Conservation (phyloP, 2,329 filamentous ascomycete species). For the Coniochaeta sp. region DNA sequence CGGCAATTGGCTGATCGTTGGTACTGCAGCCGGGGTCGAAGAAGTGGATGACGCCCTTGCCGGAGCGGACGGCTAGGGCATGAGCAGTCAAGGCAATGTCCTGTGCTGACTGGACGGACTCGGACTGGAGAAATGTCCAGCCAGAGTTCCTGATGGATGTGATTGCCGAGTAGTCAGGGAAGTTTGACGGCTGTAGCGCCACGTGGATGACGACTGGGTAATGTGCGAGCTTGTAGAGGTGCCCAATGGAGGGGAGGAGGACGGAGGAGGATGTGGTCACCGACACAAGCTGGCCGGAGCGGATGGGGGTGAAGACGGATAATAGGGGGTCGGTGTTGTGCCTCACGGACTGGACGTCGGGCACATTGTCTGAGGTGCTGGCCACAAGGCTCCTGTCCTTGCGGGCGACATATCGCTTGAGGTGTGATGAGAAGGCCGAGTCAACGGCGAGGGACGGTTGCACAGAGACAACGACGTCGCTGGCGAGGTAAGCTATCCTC, state of each 20-base stretch:
- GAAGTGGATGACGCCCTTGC: conserved; percentile 98
- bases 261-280: conserved; percentile 83
- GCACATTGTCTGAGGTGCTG: conserved; percentile 48
- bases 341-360: conserved; percentile 75
- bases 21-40: conserved; percentile 73
- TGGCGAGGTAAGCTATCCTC: conserved; percentile 89
- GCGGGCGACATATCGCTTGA: conserved; percentile 64
- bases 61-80: conserved; percentile 82
- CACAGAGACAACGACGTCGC: conserved; percentile 90
- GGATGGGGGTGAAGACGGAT: conserved; percentile 79
- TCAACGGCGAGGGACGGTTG: conserved; percentile 77
- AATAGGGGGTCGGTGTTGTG: conserved; percentile 92
- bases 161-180: conserved; percentile 91
- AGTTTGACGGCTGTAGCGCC: conserved; percentile 68
- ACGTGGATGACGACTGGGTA: conserved; percentile 93
- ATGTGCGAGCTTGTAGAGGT: conserved; percentile 92
- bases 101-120: conserved; percentile 88
- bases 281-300: conserved; percentile 77
- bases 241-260: conserved; percentile 81
- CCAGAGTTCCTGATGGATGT: conserved; percentile 92
- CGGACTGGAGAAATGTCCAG: conserved; percentile 93
- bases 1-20: conserved; percentile 61
- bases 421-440: conserved; percentile 76
- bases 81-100: conserved; percentile 93
- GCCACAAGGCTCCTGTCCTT: conserved; percentile 67